Evolutionary conservation across 73 alveolate genomes (phyloP), one percentile per base, ranked within the genome.

Genomic region (Effrenium voratum): DNA sequence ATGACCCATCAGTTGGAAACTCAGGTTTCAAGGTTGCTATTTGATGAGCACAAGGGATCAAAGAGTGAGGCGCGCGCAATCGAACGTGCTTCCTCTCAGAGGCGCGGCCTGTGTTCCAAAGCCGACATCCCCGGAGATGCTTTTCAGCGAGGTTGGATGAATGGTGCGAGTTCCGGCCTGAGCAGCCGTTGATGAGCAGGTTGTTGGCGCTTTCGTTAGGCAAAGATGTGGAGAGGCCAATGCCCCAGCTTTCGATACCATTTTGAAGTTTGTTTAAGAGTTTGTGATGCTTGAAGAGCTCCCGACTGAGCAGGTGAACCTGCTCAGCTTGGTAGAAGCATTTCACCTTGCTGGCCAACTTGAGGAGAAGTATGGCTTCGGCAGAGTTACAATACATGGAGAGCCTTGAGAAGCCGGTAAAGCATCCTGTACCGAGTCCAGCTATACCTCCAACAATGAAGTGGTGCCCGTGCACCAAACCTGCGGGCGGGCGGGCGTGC

Each of bases 271-370:
- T 10, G 41, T 32, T 22, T 22, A 22, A 15, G 22, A 15, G 22
- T 22, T 12, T 55, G 30, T 15, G 68, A 55, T 15, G n/a, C 72
- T 22, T 57, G 72, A 0, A 30, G 72, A 57, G 72, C 72, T 57
- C 28, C 72, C n/a, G n/a, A 4, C 6, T 5, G 1, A 57, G 59
- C 86, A 75, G 88, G 88, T 77, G 66, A 77, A 45, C 32, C 45
- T 59, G 28, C 43, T 77, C 43, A 63, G 66, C n/a, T 45, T 77
- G 88, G 88, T 77, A 44, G 88, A 77, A 43, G 88, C 88, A 0
- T 45, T 77, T 77, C 88, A 43, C 24, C 19, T 45, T 41, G 66
- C 88, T 43, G 88, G 66, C 28, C 19, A 26, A 30, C 88, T 77
- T 19, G 55, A 77, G 88, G 88, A 75, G 40, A 15, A 13, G 83